A percentile compares a stretch with the other conserved stretches of the same genome.
phyloP scores from a whole-genome alignment of 1,284 basidiomycete genomes.

The Tylopilus sp. region DNA sequence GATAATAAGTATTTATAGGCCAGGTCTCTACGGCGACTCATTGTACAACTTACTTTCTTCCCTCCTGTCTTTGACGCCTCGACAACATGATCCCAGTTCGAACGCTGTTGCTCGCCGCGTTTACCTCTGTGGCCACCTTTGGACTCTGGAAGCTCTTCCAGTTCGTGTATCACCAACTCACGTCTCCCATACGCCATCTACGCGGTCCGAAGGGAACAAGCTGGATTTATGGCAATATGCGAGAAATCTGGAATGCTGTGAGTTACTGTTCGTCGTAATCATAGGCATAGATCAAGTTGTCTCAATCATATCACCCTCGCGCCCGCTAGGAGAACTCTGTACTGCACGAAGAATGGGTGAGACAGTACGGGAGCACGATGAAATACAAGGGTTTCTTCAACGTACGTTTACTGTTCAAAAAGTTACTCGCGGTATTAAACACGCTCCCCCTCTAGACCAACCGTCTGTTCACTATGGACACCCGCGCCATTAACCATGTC shows the following conservation, averaged over 20 bases:
- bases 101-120: slow-evolving; percentile 6
- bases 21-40: no score
- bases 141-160: slow-evolving; percentile 33
- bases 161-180: slow-evolving; percentile 24
- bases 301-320: neutral
- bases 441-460: neutral
- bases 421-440: neutral
- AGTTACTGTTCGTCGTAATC: slow-evolving; percentile 10
- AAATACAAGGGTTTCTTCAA: slow-evolving; percentile 47
- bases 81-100: slow-evolving; percentile 18
- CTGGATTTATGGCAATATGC: slow-evolving; percentile 54
- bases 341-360: slow-evolving; percentile 52
- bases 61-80: neutral
- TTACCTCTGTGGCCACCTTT: slow-evolving; percentile 25
- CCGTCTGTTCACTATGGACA: slow-evolving; percentile 36
- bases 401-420: slow-evolving; percentile 34
- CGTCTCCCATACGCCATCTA: slow-evolving; percentile 46
- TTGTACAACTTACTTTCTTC: neutral
- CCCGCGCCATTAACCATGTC: slow-evolving; percentile 40
- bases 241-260: slow-evolving; percentile 44
- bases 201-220: slow-evolving; percentile 52
- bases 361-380: slow-evolving; percentile 53
- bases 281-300: neutral
- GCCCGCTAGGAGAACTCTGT: slow-evolving; percentile 34
- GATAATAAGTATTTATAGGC: no score